These are phyloP conservation scores for Tetrapisispora phaffii DNA, from an alignment of 805 yeast genomes.

Conservation along the genomic window DNA sequence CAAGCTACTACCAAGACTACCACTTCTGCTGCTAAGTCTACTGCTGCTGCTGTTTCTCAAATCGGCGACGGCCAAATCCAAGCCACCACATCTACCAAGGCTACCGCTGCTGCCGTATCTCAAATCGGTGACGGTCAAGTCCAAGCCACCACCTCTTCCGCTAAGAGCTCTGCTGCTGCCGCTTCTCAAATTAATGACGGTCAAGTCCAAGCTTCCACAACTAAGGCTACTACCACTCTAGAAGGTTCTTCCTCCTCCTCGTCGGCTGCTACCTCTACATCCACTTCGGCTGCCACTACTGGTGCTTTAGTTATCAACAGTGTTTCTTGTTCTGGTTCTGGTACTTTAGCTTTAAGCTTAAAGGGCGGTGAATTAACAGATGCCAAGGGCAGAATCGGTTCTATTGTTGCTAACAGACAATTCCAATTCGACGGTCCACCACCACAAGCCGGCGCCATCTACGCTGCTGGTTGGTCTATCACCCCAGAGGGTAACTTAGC, in stretches of 20 bases:
- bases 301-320: conserved; percentile 8
- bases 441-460: conserved; percentile 61
- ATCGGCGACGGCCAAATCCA: too few relatives aligned
- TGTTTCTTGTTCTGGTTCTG: conserved; percentile 23
- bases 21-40: too few relatives aligned
- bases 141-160: conserved; percentile 31
- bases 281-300: conserved; percentile 20
- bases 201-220: conserved; percentile 27
- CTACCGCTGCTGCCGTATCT: too few relatives aligned
- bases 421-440: conserved; percentile 74
- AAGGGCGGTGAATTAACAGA: conserved; percentile 43
- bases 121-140: too few relatives aligned
- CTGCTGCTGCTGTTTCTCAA: too few relatives aligned
- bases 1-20: too few relatives aligned
- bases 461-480: conserved; percentile 55
- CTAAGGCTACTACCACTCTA: conserved; percentile 19
- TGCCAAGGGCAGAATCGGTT: conserved; percentile 51
- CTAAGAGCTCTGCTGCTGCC: conserved; percentile 23
- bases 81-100: too few relatives aligned
- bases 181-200: conserved; percentile 39
- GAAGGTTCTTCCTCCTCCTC: conserved; percentile 16
- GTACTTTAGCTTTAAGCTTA: conserved; percentile 44
- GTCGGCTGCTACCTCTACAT: conserved; percentile 19
- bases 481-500: conserved; percentile 48
- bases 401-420: conserved; percentile 66